These are phyloP conservation scores for Jaltomata sinuosa DNA, from an alignment of 257 asterid species.

Conservation along the genomic window DNA sequence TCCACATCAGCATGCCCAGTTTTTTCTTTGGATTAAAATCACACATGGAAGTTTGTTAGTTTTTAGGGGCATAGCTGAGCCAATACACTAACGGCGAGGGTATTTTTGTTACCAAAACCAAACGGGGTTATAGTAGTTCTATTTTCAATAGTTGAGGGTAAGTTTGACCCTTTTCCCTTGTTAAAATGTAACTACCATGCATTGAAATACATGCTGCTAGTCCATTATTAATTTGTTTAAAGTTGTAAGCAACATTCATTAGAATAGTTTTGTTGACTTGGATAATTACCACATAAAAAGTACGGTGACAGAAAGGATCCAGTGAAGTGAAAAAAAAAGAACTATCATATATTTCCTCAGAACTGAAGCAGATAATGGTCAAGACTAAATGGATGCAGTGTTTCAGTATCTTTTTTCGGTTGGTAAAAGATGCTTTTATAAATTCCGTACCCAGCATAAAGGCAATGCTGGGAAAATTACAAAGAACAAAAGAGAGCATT, in stretches of 20 bases:
- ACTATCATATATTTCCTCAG: not conserved
- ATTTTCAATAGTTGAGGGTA: not conserved
- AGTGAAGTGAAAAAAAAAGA: not conserved
- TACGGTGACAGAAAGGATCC: not conserved
- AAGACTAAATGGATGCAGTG: not conserved
- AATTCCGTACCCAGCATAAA: not conserved
- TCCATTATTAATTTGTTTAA: not conserved
- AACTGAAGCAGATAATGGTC: not conserved
- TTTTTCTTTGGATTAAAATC: not conserved
- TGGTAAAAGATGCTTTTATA: not conserved
- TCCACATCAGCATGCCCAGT: not conserved
- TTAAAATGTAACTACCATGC: not conserved
- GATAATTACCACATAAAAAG: not conserved
- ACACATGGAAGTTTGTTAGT: not conserved
- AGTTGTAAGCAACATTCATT: not conserved
- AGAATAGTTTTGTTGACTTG: not conserved
- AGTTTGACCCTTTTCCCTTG: not conserved
- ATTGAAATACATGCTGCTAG: not conserved
- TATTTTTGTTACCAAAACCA: not conserved
- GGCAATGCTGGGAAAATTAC: not conserved
- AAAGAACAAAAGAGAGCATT: not conserved
- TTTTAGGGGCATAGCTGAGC: not conserved
- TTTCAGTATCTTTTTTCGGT: not conserved
- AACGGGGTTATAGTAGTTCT: not conserved
- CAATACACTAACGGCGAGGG: not conserved